Percentiles rank a stretch among this genome's conserved stretches.
Conservation (phyloP, 805 yeast genomes). For the Candida morakotiae region DNA sequence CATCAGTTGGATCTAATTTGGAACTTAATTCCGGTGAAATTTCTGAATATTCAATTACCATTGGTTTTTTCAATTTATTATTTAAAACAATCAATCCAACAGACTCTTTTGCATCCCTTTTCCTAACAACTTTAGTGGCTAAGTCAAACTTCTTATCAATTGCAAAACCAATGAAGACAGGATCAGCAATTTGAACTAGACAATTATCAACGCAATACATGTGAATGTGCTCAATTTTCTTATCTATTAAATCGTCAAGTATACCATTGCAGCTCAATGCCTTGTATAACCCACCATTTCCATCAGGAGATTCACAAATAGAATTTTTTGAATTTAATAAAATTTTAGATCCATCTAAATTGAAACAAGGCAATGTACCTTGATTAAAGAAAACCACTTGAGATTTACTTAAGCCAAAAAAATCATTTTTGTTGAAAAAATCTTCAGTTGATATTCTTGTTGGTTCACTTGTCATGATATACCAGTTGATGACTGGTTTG, state of each 20-base stretch:
- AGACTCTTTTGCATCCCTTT: slow-evolving; percentile 78
- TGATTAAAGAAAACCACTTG: slow-evolving; percentile 85
- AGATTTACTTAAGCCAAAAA: slow-evolving; percentile 61
- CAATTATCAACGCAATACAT: slow-evolving; percentile 97
- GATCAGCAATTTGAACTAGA: slow-evolving; percentile 90
- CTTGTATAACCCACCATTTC: slow-evolving; percentile 94
- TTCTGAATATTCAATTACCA: slow-evolving; percentile 94
- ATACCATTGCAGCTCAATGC: slow-evolving; percentile 67
- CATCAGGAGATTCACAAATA: slow-evolving; percentile 89
- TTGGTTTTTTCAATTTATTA: slow-evolving; percentile 55
- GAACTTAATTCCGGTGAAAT: slow-evolving; percentile 71
- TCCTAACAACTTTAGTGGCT: slow-evolving; percentile 93
- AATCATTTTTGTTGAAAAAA: slow-evolving; percentile 57
- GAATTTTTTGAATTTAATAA: slow-evolving; percentile 52
- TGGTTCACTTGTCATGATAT: slow-evolving; percentile 92
- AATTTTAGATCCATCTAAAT: slow-evolving; percentile 63
- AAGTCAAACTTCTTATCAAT: slow-evolving; percentile 61
- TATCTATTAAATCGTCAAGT: slow-evolving; percentile 59
- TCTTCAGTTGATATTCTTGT: slow-evolving; percentile 72
- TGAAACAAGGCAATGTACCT: slow-evolving; percentile 91
- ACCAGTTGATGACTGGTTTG: slow-evolving; percentile 48
- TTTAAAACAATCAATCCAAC: slow-evolving; percentile 89
- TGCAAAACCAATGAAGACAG: slow-evolving; percentile 83
- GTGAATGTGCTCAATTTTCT: slow-evolving; percentile 84
- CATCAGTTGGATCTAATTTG: slow-evolving; percentile 53